Evolutionary conservation across 2,329 filamentous ascomycete genomes (phyloP).

Genomic region (Alternaria metachromatica): DNA sequence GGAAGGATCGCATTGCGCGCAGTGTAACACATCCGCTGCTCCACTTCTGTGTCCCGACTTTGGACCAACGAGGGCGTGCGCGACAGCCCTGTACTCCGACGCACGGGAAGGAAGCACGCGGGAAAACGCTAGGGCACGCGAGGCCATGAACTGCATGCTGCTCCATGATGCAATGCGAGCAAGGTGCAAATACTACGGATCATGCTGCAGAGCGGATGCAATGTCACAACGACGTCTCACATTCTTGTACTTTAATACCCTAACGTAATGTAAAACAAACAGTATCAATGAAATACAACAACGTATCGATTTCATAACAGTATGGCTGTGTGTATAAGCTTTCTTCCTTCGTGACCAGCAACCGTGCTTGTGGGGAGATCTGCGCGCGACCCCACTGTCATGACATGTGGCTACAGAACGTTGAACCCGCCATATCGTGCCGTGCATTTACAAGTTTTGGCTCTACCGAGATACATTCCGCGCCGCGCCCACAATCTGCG

Average conservation of each 20-base stretch:
- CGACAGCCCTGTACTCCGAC: neutral
- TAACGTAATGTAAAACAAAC: slow-evolving; percentile 3
- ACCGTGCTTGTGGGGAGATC: slow-evolving; percentile 11
- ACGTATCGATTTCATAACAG: neutral
- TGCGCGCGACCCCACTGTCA: slow-evolving; percentile 4
- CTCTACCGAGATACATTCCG: slow-evolving; percentile 4
- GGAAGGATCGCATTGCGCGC: neutral
- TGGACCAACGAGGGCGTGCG: slow-evolving; percentile 18
- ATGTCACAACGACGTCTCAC: neutral
- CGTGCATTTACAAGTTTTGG: neutral
- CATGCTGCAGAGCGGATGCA: neutral
- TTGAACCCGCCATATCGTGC: slow-evolving; percentile 18
- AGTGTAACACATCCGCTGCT: neutral
- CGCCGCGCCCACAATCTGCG: neutral
- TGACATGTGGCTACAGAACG: slow-evolving; percentile 17
- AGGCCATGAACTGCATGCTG: neutral
- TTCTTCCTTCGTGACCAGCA: neutral
- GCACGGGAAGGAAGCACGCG: slow-evolving; percentile 2
- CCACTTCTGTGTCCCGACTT: slow-evolving; percentile 19
- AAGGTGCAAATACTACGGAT: neutral
- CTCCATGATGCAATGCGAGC: neutral
- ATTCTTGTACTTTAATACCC: slow-evolving; percentile 1
- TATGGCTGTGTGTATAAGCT: neutral
- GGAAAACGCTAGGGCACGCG: slow-evolving; percentile 1
- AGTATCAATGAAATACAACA: neutral